Evolutionary conservation across 164 flowering plant species (phyloP).

Genomic region (Kalanchoe fedtschenkoi): DNA sequence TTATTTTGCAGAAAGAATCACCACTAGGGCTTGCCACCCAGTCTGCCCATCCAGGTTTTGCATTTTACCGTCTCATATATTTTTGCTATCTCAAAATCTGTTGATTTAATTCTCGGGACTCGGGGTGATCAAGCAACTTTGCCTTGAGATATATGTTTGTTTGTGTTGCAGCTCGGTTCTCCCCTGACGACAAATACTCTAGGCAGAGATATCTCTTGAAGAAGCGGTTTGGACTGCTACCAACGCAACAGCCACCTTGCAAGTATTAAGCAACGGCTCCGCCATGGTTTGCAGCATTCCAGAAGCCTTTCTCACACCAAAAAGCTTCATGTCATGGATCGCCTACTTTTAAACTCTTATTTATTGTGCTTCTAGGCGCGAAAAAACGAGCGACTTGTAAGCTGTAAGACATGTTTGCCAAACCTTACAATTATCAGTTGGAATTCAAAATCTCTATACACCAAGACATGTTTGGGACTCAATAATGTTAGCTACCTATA

Average conservation of each 20-base stretch:
- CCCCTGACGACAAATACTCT: constrained; percentile 93
- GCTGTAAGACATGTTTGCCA: too few species aligned
- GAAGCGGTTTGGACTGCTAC: constrained; percentile 87
- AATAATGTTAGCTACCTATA: too few species aligned
- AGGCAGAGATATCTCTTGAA: constrained; percentile 84
- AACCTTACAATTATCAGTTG: too few species aligned
- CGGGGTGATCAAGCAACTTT: too few species aligned
- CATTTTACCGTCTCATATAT: not conserved
- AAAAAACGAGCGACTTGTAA: too few species aligned
- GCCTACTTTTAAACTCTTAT: too few species aligned
- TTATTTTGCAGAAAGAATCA: constrained; percentile 53
- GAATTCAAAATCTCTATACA: too few species aligned
- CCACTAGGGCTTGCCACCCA: constrained; percentile 65
- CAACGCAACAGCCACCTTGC: constrained; percentile 65
- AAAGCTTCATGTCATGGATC: not conserved
- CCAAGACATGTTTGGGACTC: too few species aligned
- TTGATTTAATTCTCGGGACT: not conserved
- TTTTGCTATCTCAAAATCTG: not conserved
- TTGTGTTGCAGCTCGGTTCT: constrained; percentile 70
- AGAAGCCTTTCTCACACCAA: not conserved
- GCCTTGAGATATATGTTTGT: not conserved
- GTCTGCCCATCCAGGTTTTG: constrained; percentile 90
- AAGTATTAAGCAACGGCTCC: constrained; percentile 42
- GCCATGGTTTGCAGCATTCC: not conserved
- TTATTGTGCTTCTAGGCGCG: too few species aligned